Evolutionary conservation across 352 stramenopile genomes (phyloP), one percentile per base, ranked within the genome.

Genomic region (Phytopythium aichiense): DNA sequence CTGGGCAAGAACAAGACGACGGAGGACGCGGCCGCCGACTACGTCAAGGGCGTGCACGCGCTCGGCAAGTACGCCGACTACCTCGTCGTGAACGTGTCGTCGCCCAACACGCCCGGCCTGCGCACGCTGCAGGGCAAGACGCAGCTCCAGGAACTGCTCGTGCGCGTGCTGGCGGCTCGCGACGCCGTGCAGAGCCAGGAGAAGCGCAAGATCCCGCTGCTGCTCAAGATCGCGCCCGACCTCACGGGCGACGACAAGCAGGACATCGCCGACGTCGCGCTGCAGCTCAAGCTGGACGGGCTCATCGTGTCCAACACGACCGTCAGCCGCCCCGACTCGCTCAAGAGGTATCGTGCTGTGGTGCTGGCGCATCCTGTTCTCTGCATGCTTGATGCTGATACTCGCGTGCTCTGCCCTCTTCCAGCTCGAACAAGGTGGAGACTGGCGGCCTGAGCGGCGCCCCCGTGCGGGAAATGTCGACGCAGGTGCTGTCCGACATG

Each of bases 231-330:
- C 58, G 94, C 96, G 28, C 97, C 97, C 1, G 97, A 99, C 76
- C 84, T 99, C 38, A 96, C 74, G 4, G 67, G 88, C 20, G 84
- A 98, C 22, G 95, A 99, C 74, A 96, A 98, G 81, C 72, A 92
- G 64, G 95, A 99, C 64, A 98, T 99, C 50, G 94, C 93, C 1
- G 67, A 77, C 31, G 84, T 98, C 6, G 76, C 95, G 4, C 61
- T 97, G 9, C 37, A 60, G 55, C 55, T 60, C 55, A 35, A 60
- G 38, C 55, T 60, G 15, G 55, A 60, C 58, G 91, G 89, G 2
- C 76, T 99, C 31, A 97, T 99, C 49, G 89, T 99, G 4, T 97
- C 84, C 51, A 99, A 99, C 81, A 99, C 98, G 25, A 99, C 96
- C 16, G 79, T 98, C 23, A 84, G 83, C 38, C 84, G 96, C 20